These are phyloP conservation scores for Sporisorium exsertum DNA, from an alignment of 1,284 basidiomycete genomes.

Conservation along the genomic window DNA sequence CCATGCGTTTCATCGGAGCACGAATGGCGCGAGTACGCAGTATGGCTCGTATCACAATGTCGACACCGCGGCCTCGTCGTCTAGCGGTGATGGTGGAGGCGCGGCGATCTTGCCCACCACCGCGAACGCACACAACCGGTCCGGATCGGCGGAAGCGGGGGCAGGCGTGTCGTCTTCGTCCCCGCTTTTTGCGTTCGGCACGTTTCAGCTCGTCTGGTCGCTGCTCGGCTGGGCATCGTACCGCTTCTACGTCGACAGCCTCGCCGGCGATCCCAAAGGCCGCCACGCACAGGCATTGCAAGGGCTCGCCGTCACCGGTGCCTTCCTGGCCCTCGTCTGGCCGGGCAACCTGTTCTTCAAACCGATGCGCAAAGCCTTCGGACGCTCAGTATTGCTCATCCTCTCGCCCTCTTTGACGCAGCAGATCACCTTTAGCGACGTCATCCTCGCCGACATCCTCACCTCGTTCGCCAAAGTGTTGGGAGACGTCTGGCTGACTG, in stretches of 20 bases:
- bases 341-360: conserved; percentile 58
- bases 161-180: conserved; percentile 6
- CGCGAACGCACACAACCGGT: background rate
- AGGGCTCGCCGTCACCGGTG: conserved; percentile 52
- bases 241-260: conserved; percentile 53
- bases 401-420: conserved; percentile 76
- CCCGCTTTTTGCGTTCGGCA: conserved; percentile 44
- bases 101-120: conserved; percentile 20
- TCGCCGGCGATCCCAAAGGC: conserved; percentile 51
- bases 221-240: conserved; percentile 61
- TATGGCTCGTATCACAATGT: conserved; percentile 36
- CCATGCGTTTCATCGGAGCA: conserved; percentile 10
- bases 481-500: conserved; percentile 90
- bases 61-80: conserved; percentile 1
- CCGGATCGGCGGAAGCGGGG: background rate
- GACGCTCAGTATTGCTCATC: conserved; percentile 75
- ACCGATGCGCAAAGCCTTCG: conserved; percentile 46
- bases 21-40: conserved; percentile 21
- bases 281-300: conserved; percentile 63
- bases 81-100: conserved; percentile 16
- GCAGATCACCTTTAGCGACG: conserved; percentile 86
- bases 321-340: conserved; percentile 45
- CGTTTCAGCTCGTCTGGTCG: conserved; percentile 45
- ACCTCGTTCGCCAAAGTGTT: conserved; percentile 97
- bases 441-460: conserved; percentile 93